These are phyloP conservation scores for Pyracantha coccinea DNA, from an alignment of 331 rosid genomes.

Conservation along the genomic window DNA sequence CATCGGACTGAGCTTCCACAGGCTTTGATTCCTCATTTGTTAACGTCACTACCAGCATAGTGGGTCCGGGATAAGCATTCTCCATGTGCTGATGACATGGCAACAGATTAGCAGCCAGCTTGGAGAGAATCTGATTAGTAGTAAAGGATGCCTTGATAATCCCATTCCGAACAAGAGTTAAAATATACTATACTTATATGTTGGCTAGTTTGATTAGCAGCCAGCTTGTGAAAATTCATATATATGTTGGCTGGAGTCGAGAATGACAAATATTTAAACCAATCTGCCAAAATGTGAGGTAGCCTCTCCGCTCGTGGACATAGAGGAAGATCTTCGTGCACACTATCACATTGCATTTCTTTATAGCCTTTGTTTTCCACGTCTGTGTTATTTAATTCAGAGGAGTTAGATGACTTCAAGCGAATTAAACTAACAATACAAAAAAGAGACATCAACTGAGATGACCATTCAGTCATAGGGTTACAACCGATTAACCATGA, in stretches of 20 bases:
- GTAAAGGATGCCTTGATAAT: slow-evolving; percentile 7
- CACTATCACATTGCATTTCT: slow-evolving; percentile 80
- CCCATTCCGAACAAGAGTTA: slow-evolving; percentile 7
- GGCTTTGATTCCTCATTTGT: slow-evolving; percentile 94
- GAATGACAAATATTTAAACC: slow-evolving; percentile 6
- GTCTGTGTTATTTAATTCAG: slow-evolving; percentile 47
- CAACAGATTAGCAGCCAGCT: slow-evolving; percentile 26
- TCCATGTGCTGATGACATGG: slow-evolving; percentile 86
- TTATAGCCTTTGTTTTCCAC: slow-evolving; percentile 84
- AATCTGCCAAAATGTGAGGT: slow-evolving; percentile 99
- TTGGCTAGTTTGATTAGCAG: too few species aligned
- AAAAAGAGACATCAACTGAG: neutral
- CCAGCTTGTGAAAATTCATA: neutral
- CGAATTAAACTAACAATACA: too few species aligned
- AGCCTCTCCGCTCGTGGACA: slow-evolving; percentile 92
- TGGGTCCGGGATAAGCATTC: slow-evolving; percentile 90
- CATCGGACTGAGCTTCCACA: slow-evolving; percentile 75
- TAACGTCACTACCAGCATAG: slow-evolving; percentile 87
- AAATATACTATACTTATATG: slow-evolving; percentile 6
- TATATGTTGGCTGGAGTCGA: slow-evolving; percentile 12
- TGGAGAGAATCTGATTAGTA: slow-evolving; percentile 8
- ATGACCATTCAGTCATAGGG: neutral
- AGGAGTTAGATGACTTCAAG: neutral
- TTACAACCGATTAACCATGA: neutral
- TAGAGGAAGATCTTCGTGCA: slow-evolving; percentile 91